Percentiles rank a stretch among this genome's conserved stretches.
phyloP scores from a whole-genome alignment of 192 early-diverging fungal genomes.

The Lunasporangiospora selenospora region DNA sequence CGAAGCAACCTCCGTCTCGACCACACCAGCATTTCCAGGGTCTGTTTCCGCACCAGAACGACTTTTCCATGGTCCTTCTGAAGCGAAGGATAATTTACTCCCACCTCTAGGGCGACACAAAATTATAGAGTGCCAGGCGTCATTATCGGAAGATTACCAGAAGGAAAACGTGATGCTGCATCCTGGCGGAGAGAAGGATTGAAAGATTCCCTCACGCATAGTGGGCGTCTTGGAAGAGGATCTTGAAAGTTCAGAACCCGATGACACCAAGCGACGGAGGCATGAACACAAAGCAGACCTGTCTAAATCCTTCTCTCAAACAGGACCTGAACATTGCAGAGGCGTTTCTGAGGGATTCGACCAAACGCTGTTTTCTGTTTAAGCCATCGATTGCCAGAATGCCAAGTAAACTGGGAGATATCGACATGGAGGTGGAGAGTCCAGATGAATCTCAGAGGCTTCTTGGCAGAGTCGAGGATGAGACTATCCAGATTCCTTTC shows the following conservation, averaged over 20 bases:
- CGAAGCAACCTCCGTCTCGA: too few relatives aligned
- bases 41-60: conserved; percentile 5
- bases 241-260: conserved; percentile 50
- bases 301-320: conserved; percentile 52
- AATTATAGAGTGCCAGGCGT: conserved; percentile 41
- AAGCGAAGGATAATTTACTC: conserved; percentile 36
- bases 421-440: conserved; percentile 45
- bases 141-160: conserved; percentile 42
- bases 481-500: conserved; percentile 9
- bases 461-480: conserved; percentile 20
- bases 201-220: conserved; percentile 58
- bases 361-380: conserved; percentile 43
- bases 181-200: conserved; percentile 39
- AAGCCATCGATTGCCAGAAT: conserved; percentile 28
- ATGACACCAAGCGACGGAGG: conserved; percentile 57
- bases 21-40: too few relatives aligned
- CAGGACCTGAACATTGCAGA: conserved; percentile 44
- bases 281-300: conserved; percentile 35
- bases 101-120: conserved; percentile 39
- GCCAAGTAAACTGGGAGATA: conserved; percentile 4
- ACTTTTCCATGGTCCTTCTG: conserved; percentile 21
- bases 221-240: conserved; percentile 49
- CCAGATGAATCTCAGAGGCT: conserved; percentile 47
- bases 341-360: conserved; percentile 50
- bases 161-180: conserved; percentile 18